Conservation (phyloP, 495 filamentous ascomycete species). For the Viridothelium virens region DNA sequence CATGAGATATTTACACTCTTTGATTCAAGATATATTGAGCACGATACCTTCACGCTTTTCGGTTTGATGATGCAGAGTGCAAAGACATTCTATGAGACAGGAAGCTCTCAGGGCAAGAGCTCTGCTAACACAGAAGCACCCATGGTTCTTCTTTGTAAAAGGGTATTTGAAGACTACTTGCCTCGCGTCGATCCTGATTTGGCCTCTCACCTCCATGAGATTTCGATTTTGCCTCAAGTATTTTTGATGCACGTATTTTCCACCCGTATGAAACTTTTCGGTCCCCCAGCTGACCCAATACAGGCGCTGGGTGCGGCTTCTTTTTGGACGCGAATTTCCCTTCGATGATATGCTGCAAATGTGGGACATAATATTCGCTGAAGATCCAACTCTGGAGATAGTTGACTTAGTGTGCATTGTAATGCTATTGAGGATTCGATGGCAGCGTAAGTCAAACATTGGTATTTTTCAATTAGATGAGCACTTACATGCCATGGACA, state of each 20-base stretch:
- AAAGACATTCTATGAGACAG: constrained; percentile 76
- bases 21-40: constrained; percentile 67
- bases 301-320: constrained; percentile 87
- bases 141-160: constrained; percentile 76
- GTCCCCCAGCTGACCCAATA: constrained; percentile 16
- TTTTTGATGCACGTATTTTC: constrained; percentile 74
- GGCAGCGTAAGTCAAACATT: constrained; percentile 58
- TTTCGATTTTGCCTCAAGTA: constrained; percentile 92
- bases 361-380: constrained; percentile 88
- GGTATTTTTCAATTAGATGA: background rate
- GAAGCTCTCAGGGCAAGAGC: constrained; percentile 36
- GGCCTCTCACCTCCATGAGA: constrained; percentile 67
- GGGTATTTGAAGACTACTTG: constrained; percentile 76
- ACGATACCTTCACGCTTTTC: constrained; percentile 85
- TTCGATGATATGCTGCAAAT: constrained; percentile 75
- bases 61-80: constrained; percentile 77
- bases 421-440: constrained; percentile 88
- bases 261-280: background rate
- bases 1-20: constrained; percentile 43
- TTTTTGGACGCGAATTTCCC: constrained; percentile 89
- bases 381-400: constrained; percentile 72
- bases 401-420: constrained; percentile 84
- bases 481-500: constrained; percentile 31
- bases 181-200: constrained; percentile 72
- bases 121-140: constrained; percentile 52